Evolutionary conservation across 352 stramenopile genomes (phyloP).

Genomic region (Globisporangium solare): DNA sequence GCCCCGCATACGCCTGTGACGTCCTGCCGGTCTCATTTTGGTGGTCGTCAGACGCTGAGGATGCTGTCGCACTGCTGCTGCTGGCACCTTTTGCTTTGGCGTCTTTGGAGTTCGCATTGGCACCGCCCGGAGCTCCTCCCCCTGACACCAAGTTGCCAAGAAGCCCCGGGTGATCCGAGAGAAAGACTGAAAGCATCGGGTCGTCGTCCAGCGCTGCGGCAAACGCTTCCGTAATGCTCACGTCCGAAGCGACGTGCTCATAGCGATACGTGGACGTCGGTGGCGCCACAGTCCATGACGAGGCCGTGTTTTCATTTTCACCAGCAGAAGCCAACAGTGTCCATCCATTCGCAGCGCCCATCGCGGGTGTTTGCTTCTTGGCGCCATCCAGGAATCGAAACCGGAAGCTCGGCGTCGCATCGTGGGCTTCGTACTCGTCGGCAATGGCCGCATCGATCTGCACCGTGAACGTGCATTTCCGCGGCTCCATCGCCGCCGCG

Average conservation of each 20-base stretch:
- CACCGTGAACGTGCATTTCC: slow-evolving; percentile 60
- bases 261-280: slow-evolving; percentile 27
- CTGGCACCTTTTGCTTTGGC: slow-evolving; percentile 20
- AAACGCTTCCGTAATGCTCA: slow-evolving; percentile 46
- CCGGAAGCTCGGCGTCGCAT: slow-evolving; percentile 44
- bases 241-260: slow-evolving; percentile 39
- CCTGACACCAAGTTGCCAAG: slow-evolving; percentile 10
- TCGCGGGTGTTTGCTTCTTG: slow-evolving; percentile 45
- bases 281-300: background rate
- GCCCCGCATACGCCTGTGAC: slow-evolving; percentile 30
- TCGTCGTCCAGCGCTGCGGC: slow-evolving; percentile 45
- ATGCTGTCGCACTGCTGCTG: slow-evolving; percentile 4
- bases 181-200: slow-evolving; percentile 57
- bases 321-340: slow-evolving; percentile 10
- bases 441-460: slow-evolving; percentile 45
- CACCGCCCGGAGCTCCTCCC: slow-evolving; percentile 2
- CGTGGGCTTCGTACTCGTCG: slow-evolving; percentile 28
- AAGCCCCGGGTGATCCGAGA: slow-evolving; percentile 42
- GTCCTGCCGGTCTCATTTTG: slow-evolving; percentile 12
- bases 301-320: slow-evolving; percentile 1
- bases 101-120: slow-evolving; percentile 25
- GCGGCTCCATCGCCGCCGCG: slow-evolving; percentile 4
- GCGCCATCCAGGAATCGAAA: slow-evolving; percentile 66
- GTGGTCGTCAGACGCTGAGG: slow-evolving; percentile 1
- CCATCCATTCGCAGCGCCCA: slow-evolving; percentile 32